Base-by-base conservation (phyloP, 2,329 filamentous ascomycete species). In the Aspergillus spinulosporus region DNA sequence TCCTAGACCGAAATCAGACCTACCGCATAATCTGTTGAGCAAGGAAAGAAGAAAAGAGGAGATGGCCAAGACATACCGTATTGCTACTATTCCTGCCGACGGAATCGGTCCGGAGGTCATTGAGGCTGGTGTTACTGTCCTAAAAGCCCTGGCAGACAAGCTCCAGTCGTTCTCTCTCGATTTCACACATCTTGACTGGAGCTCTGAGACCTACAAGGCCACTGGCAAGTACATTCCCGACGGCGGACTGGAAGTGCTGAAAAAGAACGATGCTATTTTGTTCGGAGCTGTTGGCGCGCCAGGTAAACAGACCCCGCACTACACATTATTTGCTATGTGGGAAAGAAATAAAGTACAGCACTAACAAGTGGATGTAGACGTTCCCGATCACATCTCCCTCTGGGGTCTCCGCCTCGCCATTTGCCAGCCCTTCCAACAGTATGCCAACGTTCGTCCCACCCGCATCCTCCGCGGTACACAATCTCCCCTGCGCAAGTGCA, bases 101-200 rank as follows among this genome's bases (percentile, higher is more conserved):
- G 87, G 87, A 53, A 89, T 89, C 58, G 87, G 87, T 1, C 81
- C 81, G 1, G 87, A 89, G 69, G 86, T 89, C 9, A 83, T 88
- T 69, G 75, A 80, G 31, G 84, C 84, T 1, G 85, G 84, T 2
- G 82, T 88, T 6, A 75, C 80, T 42, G 87, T 87, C 0, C 72
- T 90, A 50, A 78, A 84, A 45, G 67, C 70, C 9, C 59, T 72
- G 45, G 60, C 65, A 1, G 61, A 66, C 34, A 67, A 80, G 1
- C 73, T 85, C 1, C 76, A 81, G 40, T 79, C 80, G 0, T 89
- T 90, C 69, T 65, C 74, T 12, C 74, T 90, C 0, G 72, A 83
- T 8, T 89, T 88, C 65, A 80, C 78, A 42, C 74, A 85, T 61
- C 87, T 82, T 63, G 84, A 88, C 68, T 89, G 86, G 86, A 85